Conservation (phyloP, 129 eudicot genomes). For the Pseudognaphalium luteoalbum region DNA sequence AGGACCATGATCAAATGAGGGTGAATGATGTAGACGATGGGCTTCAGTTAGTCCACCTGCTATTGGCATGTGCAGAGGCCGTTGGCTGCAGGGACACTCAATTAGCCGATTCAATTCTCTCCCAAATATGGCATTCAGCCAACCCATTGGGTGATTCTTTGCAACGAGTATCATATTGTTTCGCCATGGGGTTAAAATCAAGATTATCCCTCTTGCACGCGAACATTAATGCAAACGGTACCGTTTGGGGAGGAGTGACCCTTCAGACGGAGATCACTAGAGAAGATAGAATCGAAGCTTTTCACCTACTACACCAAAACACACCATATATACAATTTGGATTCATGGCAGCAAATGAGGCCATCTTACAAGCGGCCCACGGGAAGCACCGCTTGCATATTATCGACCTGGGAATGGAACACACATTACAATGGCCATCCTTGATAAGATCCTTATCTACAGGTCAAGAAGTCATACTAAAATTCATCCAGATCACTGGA, state of each 20-base stretch:
- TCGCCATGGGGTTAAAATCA: constrained; percentile 57
- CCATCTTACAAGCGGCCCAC: constrained; percentile 48
- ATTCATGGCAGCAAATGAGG: constrained; percentile 69
- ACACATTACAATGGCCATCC: constrained; percentile 58
- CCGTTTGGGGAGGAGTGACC: constrained; percentile 12
- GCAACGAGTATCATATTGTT: constrained; percentile 62
- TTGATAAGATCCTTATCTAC: constrained; percentile 44
- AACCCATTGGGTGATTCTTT: constrained; percentile 65
- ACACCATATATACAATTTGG: constrained; percentile 64
- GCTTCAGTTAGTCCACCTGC: constrained; percentile 60
- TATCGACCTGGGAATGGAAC: constrained; percentile 64
- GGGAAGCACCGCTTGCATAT: constrained; percentile 50
- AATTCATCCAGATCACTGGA: constrained; percentile 59
- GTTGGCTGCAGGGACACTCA: constrained; percentile 68
- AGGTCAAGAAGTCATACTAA: constrained; percentile 33
- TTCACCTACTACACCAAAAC: constrained; percentile 52
- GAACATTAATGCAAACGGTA: constrained; percentile 44
- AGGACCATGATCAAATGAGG: constrained; percentile 25
- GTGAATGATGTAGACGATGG: constrained; percentile 58
- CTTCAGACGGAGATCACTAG: constrained; percentile 25
- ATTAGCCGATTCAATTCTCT: constrained; percentile 53
- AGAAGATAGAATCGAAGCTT: constrained; percentile 53
- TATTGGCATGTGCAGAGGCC: constrained; percentile 79
- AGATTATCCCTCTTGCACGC: constrained; percentile 50
- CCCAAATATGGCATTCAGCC: constrained; percentile 49